Evolutionary conservation across 768 basidiomycete species (phyloP).

Genomic region (Boletus rubroflammeus): DNA sequence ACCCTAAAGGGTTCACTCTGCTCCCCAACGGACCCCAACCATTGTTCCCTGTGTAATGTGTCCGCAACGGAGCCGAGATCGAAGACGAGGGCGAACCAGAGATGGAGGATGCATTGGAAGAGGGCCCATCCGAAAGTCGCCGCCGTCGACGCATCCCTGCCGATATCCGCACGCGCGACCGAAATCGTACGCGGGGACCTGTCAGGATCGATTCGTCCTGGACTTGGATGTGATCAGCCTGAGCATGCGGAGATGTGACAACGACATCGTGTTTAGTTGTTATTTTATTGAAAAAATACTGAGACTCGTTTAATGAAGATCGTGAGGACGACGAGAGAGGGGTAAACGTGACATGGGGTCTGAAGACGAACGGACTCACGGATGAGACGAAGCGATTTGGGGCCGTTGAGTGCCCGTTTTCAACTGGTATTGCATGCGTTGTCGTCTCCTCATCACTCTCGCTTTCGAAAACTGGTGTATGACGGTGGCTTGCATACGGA

Average conservation of each 20-base stretch:
- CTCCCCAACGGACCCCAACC: slow-evolving; percentile 62
- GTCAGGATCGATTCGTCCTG: slow-evolving; percentile 13
- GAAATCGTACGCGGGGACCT: slow-evolving; percentile 53
- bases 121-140: slow-evolving; percentile 24
- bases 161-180: slow-evolving; percentile 73
- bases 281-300: background rate
- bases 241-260: background rate
- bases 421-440: background rate
- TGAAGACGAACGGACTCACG: slow-evolving; percentile 13
- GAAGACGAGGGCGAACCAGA: slow-evolving; percentile 74
- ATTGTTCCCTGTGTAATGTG: slow-evolving; percentile 47
- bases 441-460: slow-evolving; percentile 14
- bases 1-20: slow-evolving; percentile 41
- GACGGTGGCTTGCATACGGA: background rate
- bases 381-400: background rate
- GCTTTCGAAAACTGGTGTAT: slow-evolving; percentile 4
- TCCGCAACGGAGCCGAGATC: slow-evolving; percentile 75
- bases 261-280: no score
- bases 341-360: no score
- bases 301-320: background rate
- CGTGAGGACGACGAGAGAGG: background rate
- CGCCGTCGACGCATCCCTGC: slow-evolving; percentile 58
- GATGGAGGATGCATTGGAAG: slow-evolving; percentile 36
- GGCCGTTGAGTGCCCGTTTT: background rate
- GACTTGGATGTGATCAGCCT: slow-evolving; percentile 3